Evolutionary conservation across 345 rosid genomes (phyloP).

Genomic region (Arabidopsis arenosa): DNA sequence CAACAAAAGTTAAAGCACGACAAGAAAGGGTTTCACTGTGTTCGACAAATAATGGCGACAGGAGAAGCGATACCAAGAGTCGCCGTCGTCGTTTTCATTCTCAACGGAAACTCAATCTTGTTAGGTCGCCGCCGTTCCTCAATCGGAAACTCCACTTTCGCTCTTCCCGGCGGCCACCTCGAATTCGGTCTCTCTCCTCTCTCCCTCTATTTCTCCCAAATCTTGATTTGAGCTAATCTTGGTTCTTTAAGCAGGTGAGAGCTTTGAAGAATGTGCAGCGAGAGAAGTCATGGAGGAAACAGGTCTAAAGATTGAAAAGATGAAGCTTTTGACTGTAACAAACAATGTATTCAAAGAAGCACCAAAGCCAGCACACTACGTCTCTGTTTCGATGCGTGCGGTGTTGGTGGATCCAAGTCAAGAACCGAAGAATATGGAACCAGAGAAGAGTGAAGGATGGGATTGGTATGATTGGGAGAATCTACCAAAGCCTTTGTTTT

Average conservation of each 20-base stretch:
- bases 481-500: conserved; percentile 74
- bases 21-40: background rate
- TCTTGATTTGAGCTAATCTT: background rate
- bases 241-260: conserved; percentile 58
- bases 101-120: conserved; percentile 67
- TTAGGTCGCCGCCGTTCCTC: conserved; percentile 78
- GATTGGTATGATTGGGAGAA: conserved; percentile 79
- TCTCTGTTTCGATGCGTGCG: conserved; percentile 63
- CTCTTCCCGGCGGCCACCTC: conserved; percentile 96
- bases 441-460: conserved; percentile 78
- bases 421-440: conserved; percentile 64
- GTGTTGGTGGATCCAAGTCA: conserved; percentile 53
- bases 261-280: conserved; percentile 80
- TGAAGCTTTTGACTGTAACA: conserved; percentile 65
- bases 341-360: conserved; percentile 61
- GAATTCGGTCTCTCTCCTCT: conserved; percentile 68
- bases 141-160: conserved; percentile 72
- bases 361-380: conserved; percentile 73
- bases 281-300: conserved; percentile 90
- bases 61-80: conserved; percentile 56
- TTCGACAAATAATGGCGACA: conserved; percentile 19
- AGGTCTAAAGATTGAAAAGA: conserved; percentile 56
- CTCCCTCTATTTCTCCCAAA: background rate
- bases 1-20: background rate
- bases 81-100: conserved; percentile 70